phyloP scores from a whole-genome alignment of 2,329 filamentous ascomycete species.

The Aspergillus piperis region DNA sequence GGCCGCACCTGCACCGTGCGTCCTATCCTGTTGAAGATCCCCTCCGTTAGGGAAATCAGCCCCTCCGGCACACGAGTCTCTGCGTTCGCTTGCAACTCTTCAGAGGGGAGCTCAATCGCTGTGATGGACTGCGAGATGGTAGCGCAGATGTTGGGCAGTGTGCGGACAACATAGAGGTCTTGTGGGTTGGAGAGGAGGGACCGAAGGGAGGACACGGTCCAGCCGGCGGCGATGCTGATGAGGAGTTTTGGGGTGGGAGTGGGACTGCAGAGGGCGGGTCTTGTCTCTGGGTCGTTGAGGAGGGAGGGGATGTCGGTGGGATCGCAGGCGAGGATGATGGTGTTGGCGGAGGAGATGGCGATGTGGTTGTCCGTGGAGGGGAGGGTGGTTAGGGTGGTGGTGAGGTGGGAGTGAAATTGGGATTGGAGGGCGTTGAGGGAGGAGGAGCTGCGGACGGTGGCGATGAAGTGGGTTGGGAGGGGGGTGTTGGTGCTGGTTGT shows the following conservation, averaged over 20 bases:
- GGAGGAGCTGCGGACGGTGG: neutral
- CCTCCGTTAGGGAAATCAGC: conserved; percentile 17
- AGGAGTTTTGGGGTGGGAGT: neutral
- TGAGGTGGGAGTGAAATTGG: neutral
- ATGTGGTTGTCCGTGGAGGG: neutral
- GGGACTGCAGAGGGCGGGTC: neutral
- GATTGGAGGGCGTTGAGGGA: neutral
- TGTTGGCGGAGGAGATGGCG: neutral
- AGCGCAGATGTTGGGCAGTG: neutral
- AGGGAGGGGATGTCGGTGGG: conserved; percentile 2
- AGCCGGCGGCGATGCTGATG: conserved; percentile 3
- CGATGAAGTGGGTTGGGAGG: neutral
- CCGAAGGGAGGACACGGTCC: neutral
- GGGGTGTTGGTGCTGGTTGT: neutral
- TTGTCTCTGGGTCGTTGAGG: neutral
- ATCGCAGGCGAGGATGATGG: neutral
- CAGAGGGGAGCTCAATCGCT: neutral
- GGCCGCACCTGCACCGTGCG: conserved; percentile 54
- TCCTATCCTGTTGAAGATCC: conserved; percentile 57
- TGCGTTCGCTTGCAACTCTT: neutral
- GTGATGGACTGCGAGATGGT: conserved; percentile 1
- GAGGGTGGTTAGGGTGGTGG: neutral
- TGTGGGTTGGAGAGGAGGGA: neutral
- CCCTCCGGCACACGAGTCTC: too few relatives aligned
- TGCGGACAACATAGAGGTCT: neutral